A percentile compares a stretch with the other conserved stretches of the same genome.
phyloP scores from a whole-genome alignment of 176 grass and related monocot species.

The Ensete glaucum region DNA sequence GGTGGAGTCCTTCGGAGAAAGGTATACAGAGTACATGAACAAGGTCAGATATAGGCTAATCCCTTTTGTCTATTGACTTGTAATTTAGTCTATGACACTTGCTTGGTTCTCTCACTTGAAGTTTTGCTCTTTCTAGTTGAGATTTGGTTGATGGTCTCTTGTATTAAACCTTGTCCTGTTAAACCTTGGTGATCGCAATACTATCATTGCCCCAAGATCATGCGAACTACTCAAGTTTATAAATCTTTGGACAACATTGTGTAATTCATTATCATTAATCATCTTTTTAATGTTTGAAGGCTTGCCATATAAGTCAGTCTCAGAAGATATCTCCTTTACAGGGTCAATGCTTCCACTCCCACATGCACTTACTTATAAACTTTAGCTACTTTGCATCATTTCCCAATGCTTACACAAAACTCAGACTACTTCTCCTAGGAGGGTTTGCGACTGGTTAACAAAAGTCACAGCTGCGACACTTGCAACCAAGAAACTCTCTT shows the following conservation, averaged over 20 bases:
- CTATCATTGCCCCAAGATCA: background rate
- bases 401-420: background rate
- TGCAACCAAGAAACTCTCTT: background rate
- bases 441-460: background rate
- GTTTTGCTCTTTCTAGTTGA: background rate
- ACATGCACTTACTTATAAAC: too few species aligned
- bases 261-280: too few species aligned
- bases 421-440: background rate
- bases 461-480: background rate
- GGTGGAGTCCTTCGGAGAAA: conserved; percentile 24
- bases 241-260: too few species aligned
- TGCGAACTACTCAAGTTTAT: background rate
- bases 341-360: too few species aligned
- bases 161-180: background rate
- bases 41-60: conserved; percentile 28
- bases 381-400: background rate
- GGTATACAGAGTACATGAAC: conserved; percentile 22
- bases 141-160: background rate
- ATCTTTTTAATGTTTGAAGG: too few species aligned
- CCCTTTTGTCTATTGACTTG: conserved; percentile 20
- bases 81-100: background rate
- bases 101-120: background rate
- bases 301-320: too few species aligned
- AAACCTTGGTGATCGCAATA: background rate
- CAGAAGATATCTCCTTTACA: too few species aligned